Evolutionary conservation across 306 rosid genomes (phyloP).

Genomic region (Abrus precatorius): DNA sequence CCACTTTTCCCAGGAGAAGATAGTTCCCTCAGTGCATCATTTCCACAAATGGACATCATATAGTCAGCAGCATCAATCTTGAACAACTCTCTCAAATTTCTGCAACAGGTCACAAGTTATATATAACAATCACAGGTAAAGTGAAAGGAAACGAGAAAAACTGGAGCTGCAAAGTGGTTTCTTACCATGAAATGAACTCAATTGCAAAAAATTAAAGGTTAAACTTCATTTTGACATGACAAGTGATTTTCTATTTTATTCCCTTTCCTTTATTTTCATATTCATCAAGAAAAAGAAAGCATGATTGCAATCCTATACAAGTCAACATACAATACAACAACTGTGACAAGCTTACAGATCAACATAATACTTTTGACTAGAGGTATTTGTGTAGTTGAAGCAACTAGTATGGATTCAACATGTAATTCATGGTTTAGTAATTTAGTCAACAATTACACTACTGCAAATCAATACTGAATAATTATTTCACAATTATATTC

Average conservation of each 20-base stretch:
- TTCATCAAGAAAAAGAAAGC: constrained; percentile 20
- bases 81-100: constrained; percentile 97
- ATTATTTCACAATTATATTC: constrained; percentile 6
- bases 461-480: constrained; percentile 15
- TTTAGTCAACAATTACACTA: constrained; percentile 15
- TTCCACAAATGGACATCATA: constrained; percentile 99
- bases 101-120: constrained; percentile 49
- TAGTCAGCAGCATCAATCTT: constrained; percentile 99
- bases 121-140: constrained; percentile 37
- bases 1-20: constrained; percentile 99
- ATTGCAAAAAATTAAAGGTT: constrained; percentile 25
- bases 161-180: constrained; percentile 6
- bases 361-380: not conserved
- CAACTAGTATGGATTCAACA: constrained; percentile 26
- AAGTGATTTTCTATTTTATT: constrained; percentile 16
- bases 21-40: constrained; percentile 95
- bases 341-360: constrained; percentile 1
- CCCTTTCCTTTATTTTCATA: not conserved
- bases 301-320: constrained; percentile 9
- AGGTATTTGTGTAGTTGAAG: constrained; percentile 28
- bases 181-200: constrained; percentile 29
- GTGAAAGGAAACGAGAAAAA: constrained; percentile 19
- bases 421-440: not conserved
- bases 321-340: constrained; percentile 27
- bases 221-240: not conserved